Evolutionary conservation across 208 protist genomes (phyloP), one percentile per base, ranked within the genome.

Genomic region (Leishmania aethiopica): DNA sequence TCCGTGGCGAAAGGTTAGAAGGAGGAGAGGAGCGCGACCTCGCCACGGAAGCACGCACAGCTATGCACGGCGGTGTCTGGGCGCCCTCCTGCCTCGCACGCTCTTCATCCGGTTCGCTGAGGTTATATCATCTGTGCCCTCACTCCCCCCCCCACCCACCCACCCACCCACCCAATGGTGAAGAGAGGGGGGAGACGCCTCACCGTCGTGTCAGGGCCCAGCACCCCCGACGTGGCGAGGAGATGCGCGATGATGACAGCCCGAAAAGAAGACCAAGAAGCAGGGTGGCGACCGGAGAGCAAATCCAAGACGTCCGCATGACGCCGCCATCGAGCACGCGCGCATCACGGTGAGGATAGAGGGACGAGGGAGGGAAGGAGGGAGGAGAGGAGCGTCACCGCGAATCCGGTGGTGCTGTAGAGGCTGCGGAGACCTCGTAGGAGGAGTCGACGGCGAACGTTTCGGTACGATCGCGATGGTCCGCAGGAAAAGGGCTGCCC

Each of bases 361-460:
- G 49, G 49, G 0, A 53, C 49, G 51, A 22, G 51, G 17, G 51
- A 55, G 3, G 51, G 51, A 6, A 17, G 8, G 59, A 64, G 10
- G 11, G 59, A 10, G 22, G 13, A 37, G 62, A 13, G 32, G 32
- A 13, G 62, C 62, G 15, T 69, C 32, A 22, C 69, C 40, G 6
- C 40, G 57, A 81, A 35, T 85, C 72, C 42, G 53, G 77, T 42
- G 77, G 62, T 49, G 73, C 77, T 1, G 77, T 81, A 0, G 82
- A 74, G 17, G 77, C 60, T 0, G 77, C 69, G 2, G 71, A 85
- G 3, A 55, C 82, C 1, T 85, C 77, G 53, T 81, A 75, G 10
- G 82, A 78, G 13, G 77, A 81, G 32, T 55, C 73, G 8, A 13
- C 53, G 15, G 66, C 69, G 3, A 28, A 35, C 66, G 55, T 6